Base-by-base conservation (phyloP, 1,284 basidiomycete genomes). In the Melampsora larici-populina region DNA sequence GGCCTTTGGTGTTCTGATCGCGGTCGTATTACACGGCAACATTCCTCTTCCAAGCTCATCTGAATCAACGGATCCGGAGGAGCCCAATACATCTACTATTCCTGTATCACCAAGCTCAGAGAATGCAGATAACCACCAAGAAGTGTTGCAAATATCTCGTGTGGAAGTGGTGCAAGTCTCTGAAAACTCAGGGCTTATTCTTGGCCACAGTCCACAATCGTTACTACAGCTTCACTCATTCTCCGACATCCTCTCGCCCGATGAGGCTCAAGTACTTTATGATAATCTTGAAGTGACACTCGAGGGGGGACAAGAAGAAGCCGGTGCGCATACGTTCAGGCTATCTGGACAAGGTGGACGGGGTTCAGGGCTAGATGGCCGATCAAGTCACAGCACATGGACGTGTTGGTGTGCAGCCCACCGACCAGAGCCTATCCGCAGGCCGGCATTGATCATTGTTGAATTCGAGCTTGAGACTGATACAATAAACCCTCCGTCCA, bases 381-480 rank as follows among this genome's bases (percentile, higher is more conserved):
- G 78, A 70, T 78, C 87, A 86, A 31, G 89, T 89, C 0, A 90
- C 90, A 79, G 86, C 21, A 84, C 86, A n/a, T 94, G 92, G 92
- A 89, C 88, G 0, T 92, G 91, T 80, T 94, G 92, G 91, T 92
- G 91, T 80, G 92, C 91, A 0, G 88, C 90, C 0, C 92, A 94
- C 83, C 86, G 90, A 13, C 89, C 89, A 80, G 62, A 81, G 67
- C 79, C 31, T 79, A 80, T 81, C 55, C 83, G 60, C 78, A 82
- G 79, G 70, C 81, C 78, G 79, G 81, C 84, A 73, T 82, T 88
- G 70, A 88, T 92, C 80, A 87, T 92, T 46, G 87, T 94, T 81
- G 93, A 95, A 82, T 92, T 94, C 80, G 93, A 94, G 83, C 86
- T 93, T 29, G 91, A 93, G 81, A 84, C 86, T 67, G 92, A 94